Conservation (phyloP, 2,329 filamentous ascomycete species). For the Rhinocladiella mackenziei region DNA sequence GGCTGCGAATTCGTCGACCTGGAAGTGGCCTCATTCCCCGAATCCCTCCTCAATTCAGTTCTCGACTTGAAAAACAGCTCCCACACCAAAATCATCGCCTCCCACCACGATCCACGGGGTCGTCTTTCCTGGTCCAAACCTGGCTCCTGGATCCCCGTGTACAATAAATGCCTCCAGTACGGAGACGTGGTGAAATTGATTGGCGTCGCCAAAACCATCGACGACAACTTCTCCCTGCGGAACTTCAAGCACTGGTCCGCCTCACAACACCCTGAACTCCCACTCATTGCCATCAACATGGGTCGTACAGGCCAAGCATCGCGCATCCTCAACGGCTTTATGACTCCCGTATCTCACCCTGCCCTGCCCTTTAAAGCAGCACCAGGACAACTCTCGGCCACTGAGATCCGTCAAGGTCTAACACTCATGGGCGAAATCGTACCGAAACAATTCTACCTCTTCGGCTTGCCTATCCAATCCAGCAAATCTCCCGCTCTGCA, state of each 20-base stretch:
- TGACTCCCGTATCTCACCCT: constrained; percentile 91
- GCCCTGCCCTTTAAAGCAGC: constrained; percentile 87
- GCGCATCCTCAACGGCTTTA: constrained; percentile 82
- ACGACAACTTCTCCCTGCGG: constrained; percentile 82
- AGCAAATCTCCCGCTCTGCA: constrained; percentile 87
- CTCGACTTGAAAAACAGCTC: constrained; percentile 58
- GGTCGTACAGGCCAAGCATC: constrained; percentile 80
- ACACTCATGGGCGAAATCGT: constrained; percentile 75
- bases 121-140: constrained; percentile 75
- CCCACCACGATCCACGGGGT: constrained; percentile 83
- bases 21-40: constrained; percentile 74
- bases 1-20: constrained; percentile 91
- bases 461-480: constrained; percentile 76
- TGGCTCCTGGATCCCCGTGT: constrained; percentile 85
- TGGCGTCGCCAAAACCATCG: constrained; percentile 68
- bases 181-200: constrained; percentile 95
- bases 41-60: constrained; percentile 67
- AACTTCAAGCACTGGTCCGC: constrained; percentile 76
- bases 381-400: constrained; percentile 85
- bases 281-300: constrained; percentile 96
- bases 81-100: constrained; percentile 81
- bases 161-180: constrained; percentile 83
- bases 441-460: constrained; percentile 74
- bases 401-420: constrained; percentile 77
- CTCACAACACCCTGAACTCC: constrained; percentile 64